These are phyloP conservation scores for Endotrypanum monterogeii DNA, from an alignment of 208 protist genomes.

Conservation along the genomic window DNA sequence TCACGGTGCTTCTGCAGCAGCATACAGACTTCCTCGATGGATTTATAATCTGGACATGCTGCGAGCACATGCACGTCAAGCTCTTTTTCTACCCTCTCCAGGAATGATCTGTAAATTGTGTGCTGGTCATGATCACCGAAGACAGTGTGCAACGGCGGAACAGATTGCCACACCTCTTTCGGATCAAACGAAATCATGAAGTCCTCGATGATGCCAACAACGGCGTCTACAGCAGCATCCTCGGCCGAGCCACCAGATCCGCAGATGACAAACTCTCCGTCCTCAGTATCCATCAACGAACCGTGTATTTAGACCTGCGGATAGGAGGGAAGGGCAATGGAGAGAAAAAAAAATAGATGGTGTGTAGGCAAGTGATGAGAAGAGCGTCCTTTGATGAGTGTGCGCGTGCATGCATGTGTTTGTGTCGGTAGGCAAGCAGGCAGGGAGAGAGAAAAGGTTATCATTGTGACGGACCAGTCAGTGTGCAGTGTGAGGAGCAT, in stretches of 20 bases:
- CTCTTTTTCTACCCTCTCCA: slow-evolving; percentile 53
- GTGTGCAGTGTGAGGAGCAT: no score
- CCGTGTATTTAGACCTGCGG: neutral
- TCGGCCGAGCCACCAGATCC: slow-evolving; percentile 58
- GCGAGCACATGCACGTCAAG: slow-evolving; percentile 61
- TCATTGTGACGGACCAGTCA: no score
- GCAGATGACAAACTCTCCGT: slow-evolving; percentile 74
- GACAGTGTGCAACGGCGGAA: slow-evolving; percentile 51
- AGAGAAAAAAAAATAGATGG: no score
- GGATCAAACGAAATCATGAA: slow-evolving; percentile 85
- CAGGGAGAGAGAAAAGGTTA: no score
- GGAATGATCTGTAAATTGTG: slow-evolving; percentile 49
- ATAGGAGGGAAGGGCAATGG: neutral
- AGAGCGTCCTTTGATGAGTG: neutral
- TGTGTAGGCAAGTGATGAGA: neutral
- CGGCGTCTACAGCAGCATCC: slow-evolving; percentile 65
- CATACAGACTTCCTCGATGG: slow-evolving; percentile 31
- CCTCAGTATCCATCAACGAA: slow-evolving; percentile 67
- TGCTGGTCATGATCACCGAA: slow-evolving; percentile 67
- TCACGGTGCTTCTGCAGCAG: slow-evolving; percentile 61
- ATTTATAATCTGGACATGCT: slow-evolving; percentile 27
- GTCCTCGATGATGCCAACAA: slow-evolving; percentile 83
- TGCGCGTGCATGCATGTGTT: no score
- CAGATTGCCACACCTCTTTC: slow-evolving; percentile 30
- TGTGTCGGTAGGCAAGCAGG: no score